Evolutionary conservation across 805 yeast genomes (phyloP), one percentile per base, ranked within the genome.

Genomic region (Wickerhamiella kazuoi): DNA sequence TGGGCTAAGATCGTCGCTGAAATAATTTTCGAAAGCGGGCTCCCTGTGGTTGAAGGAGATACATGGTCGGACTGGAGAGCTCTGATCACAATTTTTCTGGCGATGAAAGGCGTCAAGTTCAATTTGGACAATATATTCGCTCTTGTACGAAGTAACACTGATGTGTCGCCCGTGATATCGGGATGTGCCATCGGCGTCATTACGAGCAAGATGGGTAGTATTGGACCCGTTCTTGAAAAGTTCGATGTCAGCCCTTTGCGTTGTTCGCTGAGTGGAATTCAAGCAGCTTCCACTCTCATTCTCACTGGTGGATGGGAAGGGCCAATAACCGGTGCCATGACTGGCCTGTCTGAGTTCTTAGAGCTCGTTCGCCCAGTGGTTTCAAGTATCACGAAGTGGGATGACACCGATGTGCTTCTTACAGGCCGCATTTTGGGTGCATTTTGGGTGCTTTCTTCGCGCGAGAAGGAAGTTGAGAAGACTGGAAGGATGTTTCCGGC

Each of bases 1-100:
- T 40, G 42, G 42, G 42, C 42, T 16, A 36, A 40, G 30, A 30
- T 40, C 15, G 16, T 36, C 19, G 38, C 42, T 15, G 24, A 40
- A n/a, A 17, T 40, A 5, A 20, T 40, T 11, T 9, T 26, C 29
- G n/a, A 16, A 6, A 18, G 33, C 3, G 39, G 20, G 21, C 28
- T 32, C 2, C 38, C 42, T 13, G 29, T 32, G 1, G 36, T 39
- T 6, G 16, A 8, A 8, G 7, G 4, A 4, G 21, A 31, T 6
- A 7, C 9, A 15, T 31, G 20, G 20, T 17, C 34, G 8, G 34
- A 31, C 4, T 31, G 34, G 34, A 15, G 16, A 17, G 34, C 15
- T 16, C 34, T 31, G 6, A 6, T 31, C 11, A 7, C 21, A 9
- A 18, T 18, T 8, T 31, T 31, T 18, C 21, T 31, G 21, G 34